Evolutionary conservation across 495 filamentous ascomycete species (phyloP).

Genomic region (Neurospora pannonica): DNA sequence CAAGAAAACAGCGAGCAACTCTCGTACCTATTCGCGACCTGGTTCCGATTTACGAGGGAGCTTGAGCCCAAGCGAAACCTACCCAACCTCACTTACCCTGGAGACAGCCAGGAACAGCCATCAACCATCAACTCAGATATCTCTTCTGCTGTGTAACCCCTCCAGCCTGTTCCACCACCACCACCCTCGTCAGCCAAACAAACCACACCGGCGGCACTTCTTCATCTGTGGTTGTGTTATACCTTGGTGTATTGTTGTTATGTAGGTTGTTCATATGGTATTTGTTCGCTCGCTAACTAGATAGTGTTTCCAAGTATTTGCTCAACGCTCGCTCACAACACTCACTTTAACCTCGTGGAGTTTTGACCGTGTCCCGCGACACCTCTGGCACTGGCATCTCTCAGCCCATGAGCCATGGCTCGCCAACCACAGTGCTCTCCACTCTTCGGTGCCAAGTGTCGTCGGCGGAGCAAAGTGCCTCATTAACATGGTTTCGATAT

Average conservation of each 20-base stretch:
- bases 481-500: conserved; percentile 36
- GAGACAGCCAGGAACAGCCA: not conserved
- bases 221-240: not conserved
- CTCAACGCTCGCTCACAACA: conserved; percentile 49
- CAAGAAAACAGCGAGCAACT: not conserved
- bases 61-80: not conserved
- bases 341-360: conserved; percentile 56
- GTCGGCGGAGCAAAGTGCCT: conserved; percentile 43
- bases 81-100: not conserved
- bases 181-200: not conserved
- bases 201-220: not conserved
- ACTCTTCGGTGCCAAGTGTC: conserved; percentile 51
- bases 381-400: not conserved
- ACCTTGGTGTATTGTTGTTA: not conserved
- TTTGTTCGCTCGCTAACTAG: conserved; percentile 15
- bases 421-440: conserved; percentile 19
- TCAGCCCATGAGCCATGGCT: not conserved
- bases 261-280: not conserved
- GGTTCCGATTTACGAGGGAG: not conserved
- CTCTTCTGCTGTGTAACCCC: not conserved
- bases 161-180: not conserved
- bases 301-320: conserved; percentile 30
- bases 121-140: not conserved
- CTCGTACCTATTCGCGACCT: not conserved
- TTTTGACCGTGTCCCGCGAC: conserved; percentile 3